A percentile compares a stretch with the other conserved stretches of the same genome.
phyloP scores from a whole-genome alignment of 129 eudicot species.

The Tagetes patula region DNA sequence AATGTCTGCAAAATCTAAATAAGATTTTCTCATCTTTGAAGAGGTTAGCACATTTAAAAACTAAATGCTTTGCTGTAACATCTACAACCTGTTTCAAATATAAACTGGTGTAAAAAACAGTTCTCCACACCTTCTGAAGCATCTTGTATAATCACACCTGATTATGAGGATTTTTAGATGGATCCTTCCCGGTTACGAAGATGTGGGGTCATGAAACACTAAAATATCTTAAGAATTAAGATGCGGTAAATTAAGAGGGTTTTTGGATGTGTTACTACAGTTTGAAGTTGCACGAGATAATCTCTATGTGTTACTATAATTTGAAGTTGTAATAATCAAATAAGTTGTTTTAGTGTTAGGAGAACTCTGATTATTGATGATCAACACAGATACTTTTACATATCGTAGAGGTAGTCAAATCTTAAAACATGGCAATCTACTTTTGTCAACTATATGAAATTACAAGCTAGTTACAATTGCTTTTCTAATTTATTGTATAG shows the following conservation, averaged over 20 bases:
- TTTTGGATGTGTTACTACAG: neutral
- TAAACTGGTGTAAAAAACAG: neutral
- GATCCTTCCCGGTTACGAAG: neutral
- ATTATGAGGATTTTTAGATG: neutral
- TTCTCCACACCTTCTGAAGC: constrained; percentile 12
- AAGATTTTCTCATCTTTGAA: neutral
- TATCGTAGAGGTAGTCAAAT: neutral
- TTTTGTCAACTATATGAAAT: neutral
- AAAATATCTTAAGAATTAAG: neutral
- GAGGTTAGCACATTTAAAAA: constrained; percentile 7
- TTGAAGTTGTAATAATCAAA: neutral
- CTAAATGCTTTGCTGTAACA: constrained; percentile 9
- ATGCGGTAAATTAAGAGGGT: neutral
- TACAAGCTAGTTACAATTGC: neutral
- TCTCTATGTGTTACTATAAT: neutral
- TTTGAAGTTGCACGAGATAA: neutral
- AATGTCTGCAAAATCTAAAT: neutral
- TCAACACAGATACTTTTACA: neutral
- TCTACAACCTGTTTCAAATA: neutral
- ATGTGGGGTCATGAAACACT: constrained; percentile 1
- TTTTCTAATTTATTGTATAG: neutral
- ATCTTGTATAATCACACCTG: neutral
- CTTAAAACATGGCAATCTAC: neutral
- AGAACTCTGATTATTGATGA: neutral
- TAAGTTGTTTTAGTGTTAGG: neutral